Evolutionary conservation across 352 stramenopile genomes (phyloP), one percentile per base, ranked within the genome.

Genomic region (Globisporangium lucens): DNA sequence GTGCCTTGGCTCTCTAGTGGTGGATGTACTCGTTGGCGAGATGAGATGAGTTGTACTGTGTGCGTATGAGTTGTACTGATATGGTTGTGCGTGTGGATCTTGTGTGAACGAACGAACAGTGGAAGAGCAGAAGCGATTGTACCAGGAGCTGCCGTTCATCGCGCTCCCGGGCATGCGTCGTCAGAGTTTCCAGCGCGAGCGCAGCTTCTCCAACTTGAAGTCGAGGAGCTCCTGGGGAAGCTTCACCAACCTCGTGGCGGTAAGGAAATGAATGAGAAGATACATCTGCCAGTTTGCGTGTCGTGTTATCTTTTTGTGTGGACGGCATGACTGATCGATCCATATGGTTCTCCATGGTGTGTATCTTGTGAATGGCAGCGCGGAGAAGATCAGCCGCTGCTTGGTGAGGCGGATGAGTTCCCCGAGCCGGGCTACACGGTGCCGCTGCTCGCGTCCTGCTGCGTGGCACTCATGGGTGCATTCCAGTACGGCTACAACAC

Each of bases 401-500:
- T 88, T 0, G 79, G 77, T 20, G 72, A 73, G 6, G 75, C 83
- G 33, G 79, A 87, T 47, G 79, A 89, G 67, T 89, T 86, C 53
- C 79, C 77, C 0, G 83, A 91, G 64, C 79, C 79, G 27, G 83
- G 83, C 33, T 91, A 91, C 59, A 91, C 83, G 33, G 75, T 80
- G 63, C 83, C 83, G 35, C 72, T 91, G 70, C 71, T 91, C 56
- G 56, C 85, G 22, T 89, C 81, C 67, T 89, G 83, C 66, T 82
- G 75, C 47, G 83, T 91, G 49, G 83, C 83, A 38, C 77, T 91
- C 41, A 86, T 91, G 77, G 83, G 77, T 57, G 79, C 79, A 24
- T 88, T 88, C 59, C 79, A 91, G 65, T 91, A 89, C 56, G 83
- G 83, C 55, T 91, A 89, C 77, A 91, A 91, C 61, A 91, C 80